Conservation (phyloP, 441 rosid genomes). For the Populus hybrid region DNA sequence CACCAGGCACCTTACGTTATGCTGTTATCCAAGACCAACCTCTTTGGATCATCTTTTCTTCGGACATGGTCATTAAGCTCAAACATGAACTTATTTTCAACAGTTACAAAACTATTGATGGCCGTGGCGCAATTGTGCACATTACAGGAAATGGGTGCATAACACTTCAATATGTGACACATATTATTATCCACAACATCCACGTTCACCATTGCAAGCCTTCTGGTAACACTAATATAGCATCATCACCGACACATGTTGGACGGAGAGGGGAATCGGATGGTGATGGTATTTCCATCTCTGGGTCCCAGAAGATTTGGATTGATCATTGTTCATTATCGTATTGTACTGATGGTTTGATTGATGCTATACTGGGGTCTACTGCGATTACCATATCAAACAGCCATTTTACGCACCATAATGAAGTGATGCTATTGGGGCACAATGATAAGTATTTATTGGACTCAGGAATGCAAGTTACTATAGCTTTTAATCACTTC, state of each 20-base stretch:
- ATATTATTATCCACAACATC: conserved; percentile 81
- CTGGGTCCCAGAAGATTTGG: conserved; percentile 74
- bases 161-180: conserved; percentile 62
- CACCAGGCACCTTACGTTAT: conserved; percentile 78
- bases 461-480: conserved; percentile 78
- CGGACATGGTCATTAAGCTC: conserved; percentile 63
- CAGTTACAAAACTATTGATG: conserved; percentile 83
- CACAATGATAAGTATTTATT: conserved; percentile 51
- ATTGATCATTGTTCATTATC: conserved; percentile 78
- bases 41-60: conserved; percentile 72
- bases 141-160: conserved; percentile 80
- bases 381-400: conserved; percentile 79
- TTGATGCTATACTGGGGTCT: conserved; percentile 84
- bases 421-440: conserved; percentile 91
- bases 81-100: conserved; percentile 77
- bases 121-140: conserved; percentile 61
- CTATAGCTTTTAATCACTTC: conserved; percentile 74
- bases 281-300: conserved; percentile 86
- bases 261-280: conserved; percentile 71
- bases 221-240: conserved; percentile 57
- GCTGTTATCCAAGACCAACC: conserved; percentile 82
- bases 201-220: conserved; percentile 77
- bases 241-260: conserved; percentile 63
- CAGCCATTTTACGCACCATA: conserved; percentile 63
- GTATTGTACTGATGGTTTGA: conserved; percentile 65